Conservation (phyloP, 345 rosid species). For the Reutealis trisperma region DNA sequence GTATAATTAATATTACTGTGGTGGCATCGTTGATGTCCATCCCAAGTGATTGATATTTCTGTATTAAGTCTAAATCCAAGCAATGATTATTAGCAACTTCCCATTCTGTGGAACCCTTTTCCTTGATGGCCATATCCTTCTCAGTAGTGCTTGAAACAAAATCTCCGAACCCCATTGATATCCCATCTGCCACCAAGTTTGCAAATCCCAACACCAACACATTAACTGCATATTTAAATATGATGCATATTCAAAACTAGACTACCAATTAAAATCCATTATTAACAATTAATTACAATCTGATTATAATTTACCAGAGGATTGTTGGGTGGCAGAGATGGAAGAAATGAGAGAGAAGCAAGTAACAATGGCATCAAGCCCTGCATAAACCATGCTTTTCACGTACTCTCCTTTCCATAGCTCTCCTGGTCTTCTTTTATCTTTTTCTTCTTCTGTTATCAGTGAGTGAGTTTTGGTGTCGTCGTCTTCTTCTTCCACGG, state of each 20-base stretch:
- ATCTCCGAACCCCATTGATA: slow-evolving; percentile 45
- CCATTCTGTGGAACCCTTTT: slow-evolving; percentile 34
- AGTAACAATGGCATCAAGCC: slow-evolving; percentile 44
- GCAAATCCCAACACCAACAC: slow-evolving; percentile 40
- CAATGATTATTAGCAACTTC: slow-evolving; percentile 28
- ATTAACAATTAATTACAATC: too few species aligned
- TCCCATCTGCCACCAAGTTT: slow-evolving; percentile 44
- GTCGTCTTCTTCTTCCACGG: not conserved
- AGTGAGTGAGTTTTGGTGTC: not conserved
- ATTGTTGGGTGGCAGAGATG: slow-evolving; percentile 36
- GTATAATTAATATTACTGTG: slow-evolving; percentile 9
- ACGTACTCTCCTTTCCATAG: not conserved
- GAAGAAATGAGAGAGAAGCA: slow-evolving; percentile 51
- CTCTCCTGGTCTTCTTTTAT: slow-evolving; percentile 28
- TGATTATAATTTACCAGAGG: slow-evolving; percentile 31
- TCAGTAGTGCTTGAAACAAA: slow-evolving; percentile 38
- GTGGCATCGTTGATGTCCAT: slow-evolving; percentile 43
- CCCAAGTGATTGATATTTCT: slow-evolving; percentile 36
- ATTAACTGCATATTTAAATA: slow-evolving; percentile 18
- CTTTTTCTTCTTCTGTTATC: not conserved
- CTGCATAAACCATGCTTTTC: slow-evolving; percentile 43
- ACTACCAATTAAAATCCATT: too few species aligned
- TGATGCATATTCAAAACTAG: too few species aligned
- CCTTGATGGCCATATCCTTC: slow-evolving; percentile 34
- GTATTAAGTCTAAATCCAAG: slow-evolving; percentile 19